Evolutionary conservation across 331 rosid species (phyloP).

Genomic region (Malus hybrid): DNA sequence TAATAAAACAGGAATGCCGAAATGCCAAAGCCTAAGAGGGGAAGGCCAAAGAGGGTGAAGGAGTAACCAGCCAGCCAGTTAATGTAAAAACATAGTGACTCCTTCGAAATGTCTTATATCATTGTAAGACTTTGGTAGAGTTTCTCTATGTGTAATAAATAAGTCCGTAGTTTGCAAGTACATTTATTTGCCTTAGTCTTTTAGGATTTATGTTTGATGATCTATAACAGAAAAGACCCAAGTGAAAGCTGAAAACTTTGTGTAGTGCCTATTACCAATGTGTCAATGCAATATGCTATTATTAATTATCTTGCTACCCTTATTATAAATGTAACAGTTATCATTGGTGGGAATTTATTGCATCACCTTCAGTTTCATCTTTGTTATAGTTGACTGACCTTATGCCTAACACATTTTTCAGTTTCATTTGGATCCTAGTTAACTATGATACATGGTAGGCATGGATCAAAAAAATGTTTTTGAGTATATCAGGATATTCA

Average conservation of each 20-base stretch:
- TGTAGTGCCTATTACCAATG: not conserved
- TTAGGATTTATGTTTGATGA: not conserved
- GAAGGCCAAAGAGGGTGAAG: constrained; percentile 2
- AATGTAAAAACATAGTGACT: not conserved
- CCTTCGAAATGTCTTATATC: not conserved
- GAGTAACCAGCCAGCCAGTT: not conserved
- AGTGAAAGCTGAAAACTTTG: not conserved
- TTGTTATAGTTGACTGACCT: not conserved
- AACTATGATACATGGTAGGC: not conserved
- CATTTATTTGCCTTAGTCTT: not conserved
- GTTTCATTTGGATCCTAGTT: not conserved
- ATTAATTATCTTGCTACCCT: not conserved
- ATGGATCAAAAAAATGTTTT: not conserved
- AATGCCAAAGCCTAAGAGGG: constrained; percentile 3
- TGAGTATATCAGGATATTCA: not conserved
- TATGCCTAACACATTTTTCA: not conserved
- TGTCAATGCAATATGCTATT: not conserved
- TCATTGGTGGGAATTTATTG: not conserved
- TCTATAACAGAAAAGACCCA: not conserved
- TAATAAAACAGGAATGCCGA: not conserved
- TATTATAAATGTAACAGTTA: not conserved
- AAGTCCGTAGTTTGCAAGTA: too few species aligned
- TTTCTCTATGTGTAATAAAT: not conserved
- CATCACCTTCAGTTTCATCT: not conserved
- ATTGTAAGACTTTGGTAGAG: not conserved